These are phyloP conservation scores for Lentinus brumalis DNA, from an alignment of 768 basidiomycete genomes.

Conservation along the genomic window DNA sequence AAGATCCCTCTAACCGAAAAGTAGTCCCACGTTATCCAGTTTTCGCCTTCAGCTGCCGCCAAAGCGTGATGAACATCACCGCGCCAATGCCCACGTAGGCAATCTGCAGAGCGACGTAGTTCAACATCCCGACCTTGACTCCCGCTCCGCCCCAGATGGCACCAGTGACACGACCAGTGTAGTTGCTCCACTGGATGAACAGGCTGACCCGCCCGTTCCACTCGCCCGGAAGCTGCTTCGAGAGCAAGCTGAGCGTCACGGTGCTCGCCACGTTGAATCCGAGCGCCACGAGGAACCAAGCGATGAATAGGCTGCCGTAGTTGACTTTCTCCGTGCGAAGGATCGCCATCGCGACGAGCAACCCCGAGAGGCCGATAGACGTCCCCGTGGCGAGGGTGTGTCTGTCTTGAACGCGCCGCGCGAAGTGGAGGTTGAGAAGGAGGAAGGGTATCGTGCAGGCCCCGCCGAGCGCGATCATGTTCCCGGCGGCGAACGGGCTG, in stretches of 20 bases:
- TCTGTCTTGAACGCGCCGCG: constrained; percentile 62
- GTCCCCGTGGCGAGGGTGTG: constrained; percentile 56
- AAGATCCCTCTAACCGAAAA: too few relatives aligned
- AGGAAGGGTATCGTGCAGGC: constrained; percentile 67
- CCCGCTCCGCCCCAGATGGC: constrained; percentile 72
- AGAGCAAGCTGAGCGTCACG: constrained; percentile 64
- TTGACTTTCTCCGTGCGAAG: constrained; percentile 42
- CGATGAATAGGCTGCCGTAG: constrained; percentile 49
- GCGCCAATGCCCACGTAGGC: constrained; percentile 60
- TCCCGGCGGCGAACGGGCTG: constrained; percentile 65
- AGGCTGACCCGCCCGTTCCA: constrained; percentile 64
- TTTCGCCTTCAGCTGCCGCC: constrained; percentile 67
- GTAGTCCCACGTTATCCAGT: constrained; percentile 14
- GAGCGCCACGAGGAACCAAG: constrained; percentile 62
- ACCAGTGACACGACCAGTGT: constrained; percentile 62
- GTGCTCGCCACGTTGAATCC: constrained; percentile 77
- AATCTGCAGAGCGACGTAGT: constrained; percentile 61
- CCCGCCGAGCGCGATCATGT: constrained; percentile 72
- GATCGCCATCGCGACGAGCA: constrained; percentile 52
- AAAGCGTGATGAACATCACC: constrained; percentile 54
- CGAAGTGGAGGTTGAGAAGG: constrained; percentile 57
- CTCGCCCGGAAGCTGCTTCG: constrained; percentile 64
- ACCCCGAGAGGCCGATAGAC: constrained; percentile 50
- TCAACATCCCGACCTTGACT: constrained; percentile 57
- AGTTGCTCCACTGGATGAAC: constrained; percentile 71